A percentile compares a stretch with the other conserved stretches of the same genome.
phyloP scores from a whole-genome alignment of 106 monocot genomes.

The Chionographis japonica region DNA sequence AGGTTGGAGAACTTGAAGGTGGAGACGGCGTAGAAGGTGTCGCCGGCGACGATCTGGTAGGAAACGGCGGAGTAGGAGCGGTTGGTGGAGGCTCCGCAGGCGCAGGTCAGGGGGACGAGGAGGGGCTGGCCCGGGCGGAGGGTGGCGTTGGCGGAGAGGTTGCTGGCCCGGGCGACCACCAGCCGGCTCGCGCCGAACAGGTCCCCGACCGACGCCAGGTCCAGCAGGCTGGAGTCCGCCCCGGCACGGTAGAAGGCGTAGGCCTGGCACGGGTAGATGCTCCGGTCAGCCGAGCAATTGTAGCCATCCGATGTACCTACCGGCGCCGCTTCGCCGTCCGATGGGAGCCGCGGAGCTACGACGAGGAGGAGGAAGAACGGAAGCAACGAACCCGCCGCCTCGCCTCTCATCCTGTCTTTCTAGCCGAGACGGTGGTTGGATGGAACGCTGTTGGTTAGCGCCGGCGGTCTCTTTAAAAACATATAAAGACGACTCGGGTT shows the following conservation, averaged over 20 bases:
- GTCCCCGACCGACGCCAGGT: constrained; percentile 53
- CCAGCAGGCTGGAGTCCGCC: constrained; percentile 8
- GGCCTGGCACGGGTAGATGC: constrained; percentile 62
- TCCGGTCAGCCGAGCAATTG: constrained; percentile 41
- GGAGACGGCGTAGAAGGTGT: constrained; percentile 60
- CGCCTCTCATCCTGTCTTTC: too few species aligned
- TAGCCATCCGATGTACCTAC: constrained; percentile 15
- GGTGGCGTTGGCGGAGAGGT: constrained; percentile 29
- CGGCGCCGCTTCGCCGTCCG: background rate
- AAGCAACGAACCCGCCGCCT: too few species aligned
- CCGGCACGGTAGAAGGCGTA: constrained; percentile 71
- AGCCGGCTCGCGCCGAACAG: constrained; percentile 56
- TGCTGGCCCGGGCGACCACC: constrained; percentile 47
- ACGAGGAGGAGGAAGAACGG: too few species aligned
- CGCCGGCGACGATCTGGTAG: constrained; percentile 56
- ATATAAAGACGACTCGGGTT: too few species aligned
- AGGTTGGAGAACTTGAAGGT: constrained; percentile 42
- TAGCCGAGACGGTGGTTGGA: too few species aligned
- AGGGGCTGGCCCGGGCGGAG: constrained; percentile 32
- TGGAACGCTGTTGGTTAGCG: too few species aligned
- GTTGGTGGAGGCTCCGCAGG: constrained; percentile 28
- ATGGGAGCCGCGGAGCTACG: too few species aligned
- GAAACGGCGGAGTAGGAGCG: constrained; percentile 40
- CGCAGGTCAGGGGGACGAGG: constrained; percentile 58
- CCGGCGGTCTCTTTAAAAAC: too few species aligned